These are phyloP conservation scores for Epichloe coenophiala DNA, from an alignment of 2,329 filamentous ascomycete species.

Conservation along the genomic window DNA sequence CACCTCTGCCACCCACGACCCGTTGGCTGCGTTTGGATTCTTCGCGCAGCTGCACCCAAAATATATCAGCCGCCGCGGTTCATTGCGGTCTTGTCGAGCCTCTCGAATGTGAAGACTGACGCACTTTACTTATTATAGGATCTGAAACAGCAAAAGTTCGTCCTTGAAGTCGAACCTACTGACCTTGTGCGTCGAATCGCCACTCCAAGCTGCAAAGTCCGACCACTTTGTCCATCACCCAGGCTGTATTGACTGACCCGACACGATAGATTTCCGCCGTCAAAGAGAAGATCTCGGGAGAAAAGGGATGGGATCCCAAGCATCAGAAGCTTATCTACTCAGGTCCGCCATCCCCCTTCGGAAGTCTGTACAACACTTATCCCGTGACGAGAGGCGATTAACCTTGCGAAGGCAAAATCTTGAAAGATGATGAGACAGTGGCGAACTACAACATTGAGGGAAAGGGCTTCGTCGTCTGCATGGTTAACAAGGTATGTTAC, in stretches of 20 bases:
- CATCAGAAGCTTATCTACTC: constrained; percentile 97
- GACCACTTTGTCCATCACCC: constrained; percentile 6
- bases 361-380: constrained; percentile 1
- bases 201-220: constrained; percentile 9
- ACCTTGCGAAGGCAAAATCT: constrained; percentile 69
- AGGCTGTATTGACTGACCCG: constrained; percentile 6
- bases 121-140: constrained; percentile 44
- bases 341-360: constrained; percentile 39
- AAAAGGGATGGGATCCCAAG: constrained; percentile 89
- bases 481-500: constrained; percentile 75
- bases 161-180: constrained; percentile 83
- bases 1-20: not conserved
- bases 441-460: constrained; percentile 97
- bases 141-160: constrained; percentile 97
- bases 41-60: not conserved
- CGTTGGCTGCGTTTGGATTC: not conserved
- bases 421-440: constrained; percentile 94
- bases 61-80: not conserved
- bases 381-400: constrained; percentile 7
- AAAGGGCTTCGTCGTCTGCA: constrained; percentile 98
- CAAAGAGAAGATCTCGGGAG: constrained; percentile 81
- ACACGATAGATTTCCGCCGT: constrained; percentile 61
- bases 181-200: constrained; percentile 60
- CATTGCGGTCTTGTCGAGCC: not conserved
- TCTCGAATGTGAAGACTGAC: not conserved